These are phyloP conservation scores for Colletotrichum tabaci DNA, from an alignment of 2,329 filamentous ascomycete species.

Conservation along the genomic window DNA sequence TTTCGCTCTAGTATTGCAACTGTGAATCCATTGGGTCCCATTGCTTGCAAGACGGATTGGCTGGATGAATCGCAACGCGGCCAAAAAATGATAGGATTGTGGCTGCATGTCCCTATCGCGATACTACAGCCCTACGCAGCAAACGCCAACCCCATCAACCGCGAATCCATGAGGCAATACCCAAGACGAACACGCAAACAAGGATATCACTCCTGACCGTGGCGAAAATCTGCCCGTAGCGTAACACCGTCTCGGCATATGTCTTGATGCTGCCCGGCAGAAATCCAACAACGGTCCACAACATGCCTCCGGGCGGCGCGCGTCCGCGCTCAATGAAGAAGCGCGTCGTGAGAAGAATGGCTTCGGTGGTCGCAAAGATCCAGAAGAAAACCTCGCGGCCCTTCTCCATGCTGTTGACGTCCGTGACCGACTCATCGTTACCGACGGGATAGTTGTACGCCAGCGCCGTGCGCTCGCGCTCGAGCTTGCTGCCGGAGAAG, in stretches of 20 bases:
- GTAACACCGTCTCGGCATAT: constrained; percentile 72
- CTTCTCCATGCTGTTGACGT: constrained; percentile 50
- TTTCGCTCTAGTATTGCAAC: too few relatives aligned
- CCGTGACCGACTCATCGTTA: constrained; percentile 48
- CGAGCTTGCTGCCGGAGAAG: constrained; percentile 76
- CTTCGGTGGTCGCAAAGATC: constrained; percentile 84
- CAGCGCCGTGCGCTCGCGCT: constrained; percentile 64
- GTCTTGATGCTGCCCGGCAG: constrained; percentile 75
- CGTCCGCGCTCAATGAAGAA: constrained; percentile 78
- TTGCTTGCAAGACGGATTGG: too few relatives aligned
- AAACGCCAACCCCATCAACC: constrained; percentile 22
- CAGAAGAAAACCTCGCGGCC: constrained; percentile 76
- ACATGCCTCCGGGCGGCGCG: constrained; percentile 71
- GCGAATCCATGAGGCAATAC: constrained; percentile 66
- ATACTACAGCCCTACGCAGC: neutral
- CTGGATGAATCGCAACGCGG: too few relatives aligned
- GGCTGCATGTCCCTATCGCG: neutral
- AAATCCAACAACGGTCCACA: constrained; percentile 75
- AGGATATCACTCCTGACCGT: constrained; percentile 82
- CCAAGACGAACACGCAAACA: constrained; percentile 83
- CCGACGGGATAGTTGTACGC: constrained; percentile 49
- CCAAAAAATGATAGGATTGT: neutral
- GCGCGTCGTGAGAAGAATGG: constrained; percentile 78
- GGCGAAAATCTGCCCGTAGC: constrained; percentile 80
- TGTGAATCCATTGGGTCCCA: too few relatives aligned